Evolutionary conservation across 1,284 basidiomycete species (phyloP).

Genomic region (Dichomitus squalens): DNA sequence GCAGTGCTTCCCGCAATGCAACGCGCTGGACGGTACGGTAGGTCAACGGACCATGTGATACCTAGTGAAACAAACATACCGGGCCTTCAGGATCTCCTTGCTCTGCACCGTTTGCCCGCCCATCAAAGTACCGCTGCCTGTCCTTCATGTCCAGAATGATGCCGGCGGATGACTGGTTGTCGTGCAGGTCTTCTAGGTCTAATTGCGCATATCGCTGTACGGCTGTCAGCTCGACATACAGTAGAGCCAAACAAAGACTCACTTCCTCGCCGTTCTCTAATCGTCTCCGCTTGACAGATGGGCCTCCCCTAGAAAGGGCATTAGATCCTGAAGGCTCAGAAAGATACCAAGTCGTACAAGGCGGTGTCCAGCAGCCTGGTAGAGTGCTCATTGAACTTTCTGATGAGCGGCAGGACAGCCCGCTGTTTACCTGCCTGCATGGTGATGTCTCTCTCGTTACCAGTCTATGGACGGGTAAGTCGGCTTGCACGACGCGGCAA

Average conservation of each 20-base stretch:
- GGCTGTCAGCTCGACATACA: background rate
- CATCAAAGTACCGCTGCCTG: constrained; percentile 76
- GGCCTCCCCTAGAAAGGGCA: constrained; percentile 51
- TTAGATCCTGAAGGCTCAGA: background rate
- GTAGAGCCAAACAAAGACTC: background rate
- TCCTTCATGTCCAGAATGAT: constrained; percentile 86
- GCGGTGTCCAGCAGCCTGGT: constrained; percentile 83
- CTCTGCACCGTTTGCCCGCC: constrained; percentile 42
- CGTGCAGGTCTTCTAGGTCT: constrained; percentile 85
- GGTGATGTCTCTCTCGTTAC: constrained; percentile 87
- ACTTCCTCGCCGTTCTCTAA: constrained; percentile 42
- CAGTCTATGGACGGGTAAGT: constrained; percentile 54
- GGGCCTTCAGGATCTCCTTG: constrained; percentile 35
- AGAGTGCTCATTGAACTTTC: constrained; percentile 98
- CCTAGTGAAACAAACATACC: constrained; percentile 27
- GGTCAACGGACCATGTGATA: background rate
- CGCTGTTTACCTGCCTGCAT: constrained; percentile 95
- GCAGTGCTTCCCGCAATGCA: constrained; percentile 48
- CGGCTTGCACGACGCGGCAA: background rate
- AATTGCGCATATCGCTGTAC: constrained; percentile 65
- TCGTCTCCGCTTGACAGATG: constrained; percentile 60
- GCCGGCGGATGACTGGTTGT: constrained; percentile 61
- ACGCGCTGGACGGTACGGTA: constrained; percentile 34
- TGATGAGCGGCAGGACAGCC: constrained; percentile 88
- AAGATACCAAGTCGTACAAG: constrained; percentile 46